Evolutionary conservation across 177 flowering plant species (phyloP), one percentile per base, ranked within the genome.

Genomic region (Vitis hybrid): DNA sequence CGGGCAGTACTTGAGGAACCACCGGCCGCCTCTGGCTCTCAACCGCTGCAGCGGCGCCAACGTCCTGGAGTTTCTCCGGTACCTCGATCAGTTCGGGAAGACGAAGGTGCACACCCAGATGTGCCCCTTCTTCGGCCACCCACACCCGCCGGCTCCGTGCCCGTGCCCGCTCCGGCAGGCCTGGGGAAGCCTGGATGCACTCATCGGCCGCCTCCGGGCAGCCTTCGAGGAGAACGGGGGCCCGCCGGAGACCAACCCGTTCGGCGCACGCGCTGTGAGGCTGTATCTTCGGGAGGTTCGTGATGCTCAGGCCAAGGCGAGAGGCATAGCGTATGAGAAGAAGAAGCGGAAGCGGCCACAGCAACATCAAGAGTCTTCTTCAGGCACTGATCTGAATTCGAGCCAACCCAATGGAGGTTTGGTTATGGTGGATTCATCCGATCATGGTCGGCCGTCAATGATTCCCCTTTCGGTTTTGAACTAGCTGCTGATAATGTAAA

Each of bases 161-260:
- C 49, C 74, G 3, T 71, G 74, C 64, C 72, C 78, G 18, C 71
- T 75, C 21, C 60, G 55, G 19, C 78, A 75, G 60, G 71, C 74
- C 13, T 75, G 78, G 78, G 78, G 78, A 52, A 75, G 74, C 72
- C 64, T 71, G 52, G 70, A 75, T 61, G 78, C 78, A 0, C 73
- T 75, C 59, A 61, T 74, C 40, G 70, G 77, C 52, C 77, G 78
- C 11, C 74, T 75, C 24, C 67, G 78, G 51, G 71, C 74, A 8
- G 71, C 74, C 17, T 75, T 71, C 8, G 75, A 75, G 40, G 78
- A 71, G 71, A 67, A 66, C 74, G 74, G 62, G 10, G 76, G 76
- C 13, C 32, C 50, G 2, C 80, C 73, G 15, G 76, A 77, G 63
- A 69, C 73, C 17, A 77, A 72, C 68, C 76, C 80, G 5, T 77